Evolutionary conservation across 2,329 filamentous ascomycete genomes (phyloP), one percentile per base, ranked within the genome.

Genomic region (Aspergillus novofumigatus): DNA sequence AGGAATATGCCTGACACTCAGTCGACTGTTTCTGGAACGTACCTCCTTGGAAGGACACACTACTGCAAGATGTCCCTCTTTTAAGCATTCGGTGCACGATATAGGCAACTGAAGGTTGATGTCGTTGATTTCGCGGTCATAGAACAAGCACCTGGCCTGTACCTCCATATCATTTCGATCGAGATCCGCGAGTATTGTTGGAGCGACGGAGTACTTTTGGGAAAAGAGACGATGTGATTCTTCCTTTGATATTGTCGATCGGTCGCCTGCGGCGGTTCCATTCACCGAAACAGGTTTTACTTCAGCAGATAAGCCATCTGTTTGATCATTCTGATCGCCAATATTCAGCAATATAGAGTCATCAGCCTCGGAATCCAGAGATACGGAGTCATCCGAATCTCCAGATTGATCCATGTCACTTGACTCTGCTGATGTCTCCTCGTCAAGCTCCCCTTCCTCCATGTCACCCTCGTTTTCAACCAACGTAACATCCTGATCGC

Each of bases 11-110:
- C 29, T 14, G 29, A 14, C 29, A 32, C 29, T 32, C 29, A 5
- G 29, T 14, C n/a, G 45, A 45, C 58, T n/a, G 8, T 20, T 52
- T 47, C 20, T 3, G 17, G 23, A 57, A 61, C 68, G 49, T 67
- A 77, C 75, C 72, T 76, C 73, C 57, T 75, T 75, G 35, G 67
- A 66, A 3, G 77, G 76, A 62, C 78, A 81, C 35, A 72, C 66
- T 28, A 74, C 69, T 21, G 71, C 67, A 57, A 77, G 64, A 59
- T 81, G 78, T 4, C 77, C 78, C 58, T 73, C 67, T 25, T 67
- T 62, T 54, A 77, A 67, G 60, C 77, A 79, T 53, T 75, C 70
- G 20, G 71, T 71, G 58, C 78, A 81, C 23, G 71, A 66, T 25
- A 78, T 66, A 6, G 77, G 75, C 10, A 74, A 63, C 48, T 69